A percentile compares a stretch with the other conserved stretches of the same genome.
Conservation (phyloP, 176 grass and related monocot species). For the Tuctoria greenei region DNA sequence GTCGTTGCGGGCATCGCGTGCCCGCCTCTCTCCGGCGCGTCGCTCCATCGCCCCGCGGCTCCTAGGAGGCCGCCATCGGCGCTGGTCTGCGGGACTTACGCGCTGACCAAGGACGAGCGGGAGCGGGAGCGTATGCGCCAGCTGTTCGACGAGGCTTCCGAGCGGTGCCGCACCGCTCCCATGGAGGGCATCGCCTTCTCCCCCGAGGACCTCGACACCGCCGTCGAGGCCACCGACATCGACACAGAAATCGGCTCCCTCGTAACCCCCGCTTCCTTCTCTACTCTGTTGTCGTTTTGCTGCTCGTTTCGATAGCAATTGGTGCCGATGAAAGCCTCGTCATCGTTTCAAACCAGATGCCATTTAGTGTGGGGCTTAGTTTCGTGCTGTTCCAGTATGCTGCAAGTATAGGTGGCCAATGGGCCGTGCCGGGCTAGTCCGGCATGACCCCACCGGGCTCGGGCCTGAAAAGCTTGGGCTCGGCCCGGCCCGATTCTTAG, state of each 20-base stretch:
- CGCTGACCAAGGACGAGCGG: constrained; percentile 59
- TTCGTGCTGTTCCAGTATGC: background rate
- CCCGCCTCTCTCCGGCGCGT: constrained; percentile 57
- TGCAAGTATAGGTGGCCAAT: too few species aligned
- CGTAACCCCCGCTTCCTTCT: constrained; percentile 32
- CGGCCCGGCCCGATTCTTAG: too few species aligned
- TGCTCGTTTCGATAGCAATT: constrained; percentile 4
- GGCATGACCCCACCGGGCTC: too few species aligned
- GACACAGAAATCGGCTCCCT: constrained; percentile 72
- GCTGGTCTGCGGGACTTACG: constrained; percentile 61
- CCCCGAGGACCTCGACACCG: constrained; percentile 76
- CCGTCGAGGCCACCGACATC: constrained; percentile 73
- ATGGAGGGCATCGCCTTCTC: constrained; percentile 86
- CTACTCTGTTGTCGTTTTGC: background rate
- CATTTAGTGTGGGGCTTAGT: background rate
- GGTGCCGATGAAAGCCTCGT: background rate
- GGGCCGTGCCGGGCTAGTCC: too few species aligned
- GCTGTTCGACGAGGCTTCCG: constrained; percentile 64
- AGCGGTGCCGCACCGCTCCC: constrained; percentile 66
- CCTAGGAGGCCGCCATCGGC: constrained; percentile 38
- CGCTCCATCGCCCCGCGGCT: constrained; percentile 39
- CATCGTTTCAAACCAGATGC: background rate
- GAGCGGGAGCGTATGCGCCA: constrained; percentile 56
- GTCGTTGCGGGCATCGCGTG: constrained; percentile 66
- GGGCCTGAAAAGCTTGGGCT: too few species aligned